Base-by-base conservation (phyloP, 1,284 basidiomycete species). In the Peniophora sp. region DNA sequence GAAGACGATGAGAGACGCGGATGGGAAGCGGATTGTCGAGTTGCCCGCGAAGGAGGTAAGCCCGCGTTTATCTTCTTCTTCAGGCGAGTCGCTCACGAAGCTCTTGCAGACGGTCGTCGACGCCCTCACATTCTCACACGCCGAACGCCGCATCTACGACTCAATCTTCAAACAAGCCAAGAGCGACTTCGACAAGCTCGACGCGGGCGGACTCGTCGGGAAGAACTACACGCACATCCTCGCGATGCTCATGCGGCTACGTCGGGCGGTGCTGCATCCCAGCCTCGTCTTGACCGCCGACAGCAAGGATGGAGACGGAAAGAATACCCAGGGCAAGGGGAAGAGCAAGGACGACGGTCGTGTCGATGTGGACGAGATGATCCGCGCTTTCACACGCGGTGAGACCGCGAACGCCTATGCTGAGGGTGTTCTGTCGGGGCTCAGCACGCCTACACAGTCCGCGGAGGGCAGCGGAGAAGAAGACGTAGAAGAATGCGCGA, bases 141-240 rank as follows among this genome's bases (percentile, higher is more conserved):
- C 85, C 8, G 92, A 95, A 65, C 72, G 84, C 51, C 86, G 81
- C 65, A 85, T 94, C 18, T 95, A 95, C 61, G 85, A 89, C 58
- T 82, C 82, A 6, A 78, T 91, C 47, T 91, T 84, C 63, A 64
- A 67, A 34, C 74, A 79, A 46, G 85, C 78, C 2, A 89, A 89
- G 62, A 68, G 68, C 48, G 76, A 81, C 52, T 94, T 92, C 61
- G 86, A 92, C 54, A 78, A 79, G 51, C 69, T 93, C 11, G 82
- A 82, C 57, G 86, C 81, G 3, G 85, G 84, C 61, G 90, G 90
- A 11, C 69, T 86, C 1, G 76, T 92, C 23, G 82, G 85, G 64
- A 90, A 83, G 58, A 93, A 92, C 60, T 94, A 92, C 63, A 92
- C 89, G 0, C 88, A 89, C 58, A 93, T 95, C 62, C 75, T 95